Percentiles rank a stretch among this genome's conserved stretches.
Evolutionary conservation across 2,329 filamentous ascomycete genomes (phyloP).

Genomic region (Colletotrichum australisinense): DNA sequence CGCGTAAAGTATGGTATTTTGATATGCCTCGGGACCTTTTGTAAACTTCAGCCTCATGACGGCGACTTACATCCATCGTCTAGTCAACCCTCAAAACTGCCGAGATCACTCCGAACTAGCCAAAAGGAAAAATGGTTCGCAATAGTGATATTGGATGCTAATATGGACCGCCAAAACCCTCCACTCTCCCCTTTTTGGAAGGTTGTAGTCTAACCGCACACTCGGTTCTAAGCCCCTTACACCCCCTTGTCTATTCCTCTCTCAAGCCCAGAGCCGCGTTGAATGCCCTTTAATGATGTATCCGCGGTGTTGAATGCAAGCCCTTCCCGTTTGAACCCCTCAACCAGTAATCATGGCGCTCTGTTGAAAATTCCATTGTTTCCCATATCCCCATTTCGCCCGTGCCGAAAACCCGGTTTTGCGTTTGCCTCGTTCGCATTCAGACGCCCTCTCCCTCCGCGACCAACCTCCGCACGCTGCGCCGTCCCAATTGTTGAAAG

Average conservation of each 20-base stretch:
- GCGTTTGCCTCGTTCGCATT: background rate
- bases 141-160: background rate
- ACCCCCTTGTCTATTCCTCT: background rate
- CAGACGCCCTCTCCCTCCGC: background rate
- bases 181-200: background rate
- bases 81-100: background rate
- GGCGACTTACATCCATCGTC: background rate
- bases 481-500: conserved; percentile 6
- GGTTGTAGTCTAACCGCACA: background rate
- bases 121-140: background rate
- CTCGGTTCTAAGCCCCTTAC: background rate
- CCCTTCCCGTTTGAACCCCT: background rate
- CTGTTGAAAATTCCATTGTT: conserved; percentile 22
- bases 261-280: background rate
- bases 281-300: conserved; percentile 2
- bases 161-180: background rate
- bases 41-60: background rate
- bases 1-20: background rate
- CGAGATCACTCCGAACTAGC: background rate
- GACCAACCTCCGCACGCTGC: background rate
- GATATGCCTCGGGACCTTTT: background rate
- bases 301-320: conserved; percentile 13
- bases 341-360: background rate
- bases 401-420: background rate
- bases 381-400: background rate